Base-by-base conservation (phyloP, 2,329 filamentous ascomycete genomes). In the Alternaria tenuissima region DNA sequence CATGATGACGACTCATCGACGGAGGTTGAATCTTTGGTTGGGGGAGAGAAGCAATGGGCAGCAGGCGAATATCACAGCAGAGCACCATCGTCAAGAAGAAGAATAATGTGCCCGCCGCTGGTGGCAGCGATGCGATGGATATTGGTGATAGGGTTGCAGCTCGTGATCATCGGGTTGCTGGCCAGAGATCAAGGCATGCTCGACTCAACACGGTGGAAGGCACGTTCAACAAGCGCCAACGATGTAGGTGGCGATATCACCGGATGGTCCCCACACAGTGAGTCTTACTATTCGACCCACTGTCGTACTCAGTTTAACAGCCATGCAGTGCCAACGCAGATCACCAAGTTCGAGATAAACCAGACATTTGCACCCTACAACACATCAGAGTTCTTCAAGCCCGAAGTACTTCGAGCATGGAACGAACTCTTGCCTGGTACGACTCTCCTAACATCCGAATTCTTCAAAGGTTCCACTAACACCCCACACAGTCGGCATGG, bases 311-410 rank as follows among this genome's bases (percentile, higher is more conserved):
- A 3, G 5, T 24, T 38, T 68, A 57, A 72, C 24, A 7, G 0
- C 5, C 1, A 1, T 41, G 0, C 48, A 77, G 73, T 77, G 22
- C 73, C 73, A 12, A 76, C 73, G 7, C 71, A 74, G 57, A 64
- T 76, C 55, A 74, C 70, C 28, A 72, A 63, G n/a, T 77, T 77
- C 64, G 49, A 72, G 12, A 68, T 76, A 52, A 76, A 76, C 44
- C 74, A 77, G 56, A 76, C 74, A 2, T 76, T 73, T 49, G 73
- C 74, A 4, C 73, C 73, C 12, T 74, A 74, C 61, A 75, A 76
- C 59, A 77, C 74, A 2, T 74, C 74, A 7, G 73, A 77, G 9
- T 77, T 77, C 67, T 77, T 77, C 70, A 71, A 71, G 20, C 72
- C 73, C 39, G 66, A 73, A 49, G 69, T 68, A 4, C 66, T 77